Evolutionary conservation across 1,139 yeast species (phyloP).

Genomic region (Yamadazyma dushanensis): DNA sequence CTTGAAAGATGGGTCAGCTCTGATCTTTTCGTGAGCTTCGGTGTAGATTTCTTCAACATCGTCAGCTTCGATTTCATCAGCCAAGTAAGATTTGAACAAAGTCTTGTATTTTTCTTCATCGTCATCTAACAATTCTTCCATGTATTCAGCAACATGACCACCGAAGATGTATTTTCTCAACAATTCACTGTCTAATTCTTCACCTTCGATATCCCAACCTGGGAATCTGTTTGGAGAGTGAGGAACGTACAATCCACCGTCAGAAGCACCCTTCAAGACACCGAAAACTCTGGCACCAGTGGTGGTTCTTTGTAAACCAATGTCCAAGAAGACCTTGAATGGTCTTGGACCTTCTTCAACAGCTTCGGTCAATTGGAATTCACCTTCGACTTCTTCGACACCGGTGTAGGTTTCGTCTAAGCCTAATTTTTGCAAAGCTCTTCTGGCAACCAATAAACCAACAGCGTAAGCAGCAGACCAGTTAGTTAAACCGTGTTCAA

Average conservation of each 20-base stretch:
- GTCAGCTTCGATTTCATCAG: conserved; percentile 96
- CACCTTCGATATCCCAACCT: conserved; percentile 99
- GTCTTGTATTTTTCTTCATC: conserved; percentile 99
- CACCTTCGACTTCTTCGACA: conserved; percentile 99
- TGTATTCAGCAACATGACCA: conserved; percentile 99
- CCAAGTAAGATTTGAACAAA: conserved; percentile 95
- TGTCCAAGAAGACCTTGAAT: conserved; percentile 98
- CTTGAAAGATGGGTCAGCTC: conserved; percentile 93
- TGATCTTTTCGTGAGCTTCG: conserved; percentile 93
- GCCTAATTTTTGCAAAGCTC: conserved; percentile 97
- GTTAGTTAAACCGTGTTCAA: conserved; percentile 98
- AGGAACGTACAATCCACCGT: conserved; percentile 99
- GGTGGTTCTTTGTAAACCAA: conserved; percentile 99
- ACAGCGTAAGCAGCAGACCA: conserved; percentile 99
- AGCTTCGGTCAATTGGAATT: conserved; percentile 96
- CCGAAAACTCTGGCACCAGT: conserved; percentile 99
- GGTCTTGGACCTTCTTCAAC: conserved; percentile 99
- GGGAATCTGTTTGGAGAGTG: conserved; percentile 99
- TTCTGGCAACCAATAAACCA: conserved; percentile 98
- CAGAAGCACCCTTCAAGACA: conserved; percentile 99
- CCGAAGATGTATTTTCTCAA: conserved; percentile 99
- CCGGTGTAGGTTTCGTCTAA: conserved; percentile 97
- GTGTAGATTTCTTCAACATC: conserved; percentile 93
- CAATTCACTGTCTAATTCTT: conserved; percentile 96
- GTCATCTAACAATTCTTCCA: conserved; percentile 99